Evolutionary conservation across 2,329 filamentous ascomycete species (phyloP).

Genomic region (Acarospora socialis): DNA sequence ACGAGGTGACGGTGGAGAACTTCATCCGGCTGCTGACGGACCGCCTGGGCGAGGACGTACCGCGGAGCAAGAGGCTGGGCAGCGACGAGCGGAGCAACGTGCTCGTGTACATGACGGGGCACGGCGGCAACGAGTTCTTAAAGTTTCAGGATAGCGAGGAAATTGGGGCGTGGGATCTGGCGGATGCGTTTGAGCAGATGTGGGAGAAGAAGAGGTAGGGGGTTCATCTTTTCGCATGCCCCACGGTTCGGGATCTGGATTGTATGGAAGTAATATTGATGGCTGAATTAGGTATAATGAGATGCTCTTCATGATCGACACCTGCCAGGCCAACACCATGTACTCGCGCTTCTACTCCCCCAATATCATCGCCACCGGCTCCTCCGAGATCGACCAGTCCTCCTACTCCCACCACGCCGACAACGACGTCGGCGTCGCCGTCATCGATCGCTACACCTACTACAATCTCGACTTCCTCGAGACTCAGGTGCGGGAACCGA

Average conservation of each 20-base stretch:
- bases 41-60: conserved; percentile 85
- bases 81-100: conserved; percentile 96
- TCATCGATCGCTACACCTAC: conserved; percentile 97
- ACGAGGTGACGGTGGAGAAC: conserved; percentile 97
- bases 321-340: conserved; percentile 98
- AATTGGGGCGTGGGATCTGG: conserved; percentile 89
- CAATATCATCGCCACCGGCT: conserved; percentile 97
- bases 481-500: conserved; percentile 70
- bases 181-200: conserved; percentile 98
- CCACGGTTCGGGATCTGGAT: neutral
- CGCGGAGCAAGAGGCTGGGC: conserved; percentile 79
- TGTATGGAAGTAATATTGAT: neutral
- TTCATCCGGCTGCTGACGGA: conserved; percentile 94
- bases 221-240: neutral
- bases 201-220: conserved; percentile 95
- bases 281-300: conserved; percentile 63
- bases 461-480: conserved; percentile 97
- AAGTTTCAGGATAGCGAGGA: conserved; percentile 98
- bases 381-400: conserved; percentile 85
- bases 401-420: conserved; percentile 97
- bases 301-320: conserved; percentile 99
- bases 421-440: conserved; percentile 92
- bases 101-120: conserved; percentile 97
- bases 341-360: conserved; percentile 96
- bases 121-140: conserved; percentile 92